Evolutionary conservation across 192 early-diverging fungal species (phyloP).

Genomic region (Entophlyctis luteolus): DNA sequence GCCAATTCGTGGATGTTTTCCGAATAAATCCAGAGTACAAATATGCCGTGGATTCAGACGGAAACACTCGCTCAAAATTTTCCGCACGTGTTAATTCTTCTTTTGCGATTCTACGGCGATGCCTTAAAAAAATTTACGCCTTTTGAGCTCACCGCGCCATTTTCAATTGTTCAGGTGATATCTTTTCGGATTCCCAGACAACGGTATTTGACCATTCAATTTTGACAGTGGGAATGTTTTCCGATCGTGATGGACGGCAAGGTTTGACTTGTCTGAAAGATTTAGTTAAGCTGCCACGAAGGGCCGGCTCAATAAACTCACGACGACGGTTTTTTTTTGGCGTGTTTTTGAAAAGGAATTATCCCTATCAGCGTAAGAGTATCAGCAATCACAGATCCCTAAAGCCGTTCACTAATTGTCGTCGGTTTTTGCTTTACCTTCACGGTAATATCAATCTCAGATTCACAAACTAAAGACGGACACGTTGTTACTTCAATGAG

Average conservation of each 20-base stretch:
- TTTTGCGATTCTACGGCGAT: conserved; percentile 13
- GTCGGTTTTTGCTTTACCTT: conserved; percentile 30
- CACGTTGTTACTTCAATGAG: conserved; percentile 55
- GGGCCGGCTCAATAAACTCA: not conserved
- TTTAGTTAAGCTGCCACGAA: not conserved
- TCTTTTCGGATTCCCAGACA: not conserved
- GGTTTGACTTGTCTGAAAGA: conserved; percentile 12
- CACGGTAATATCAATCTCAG: conserved; percentile 29
- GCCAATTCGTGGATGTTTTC: conserved; percentile 15
- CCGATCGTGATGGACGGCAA: conserved; percentile 10
- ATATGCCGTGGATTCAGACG: conserved; percentile 16
- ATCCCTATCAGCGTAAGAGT: conserved; percentile 28
- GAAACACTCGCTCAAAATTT: conserved; percentile 19
- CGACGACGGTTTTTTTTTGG: not conserved
- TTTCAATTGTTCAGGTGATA: conserved; percentile 17
- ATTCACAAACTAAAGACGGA: conserved; percentile 36
- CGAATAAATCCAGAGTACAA: conserved; percentile 15
- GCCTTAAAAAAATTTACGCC: not conserved
- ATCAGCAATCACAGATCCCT: conserved; percentile 20
- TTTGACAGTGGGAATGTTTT: conserved; percentile 9
- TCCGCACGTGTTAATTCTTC: conserved; percentile 14
- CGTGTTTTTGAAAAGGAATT: conserved; percentile 19
- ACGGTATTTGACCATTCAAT: conserved; percentile 18
- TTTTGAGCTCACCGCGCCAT: not conserved
- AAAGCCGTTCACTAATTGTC: not conserved